A percentile compares a stretch with the other conserved stretches of the same genome.
phyloP scores from a whole-genome alignment of 768 basidiomycete genomes.

The Termitomyces sp. region DNA sequence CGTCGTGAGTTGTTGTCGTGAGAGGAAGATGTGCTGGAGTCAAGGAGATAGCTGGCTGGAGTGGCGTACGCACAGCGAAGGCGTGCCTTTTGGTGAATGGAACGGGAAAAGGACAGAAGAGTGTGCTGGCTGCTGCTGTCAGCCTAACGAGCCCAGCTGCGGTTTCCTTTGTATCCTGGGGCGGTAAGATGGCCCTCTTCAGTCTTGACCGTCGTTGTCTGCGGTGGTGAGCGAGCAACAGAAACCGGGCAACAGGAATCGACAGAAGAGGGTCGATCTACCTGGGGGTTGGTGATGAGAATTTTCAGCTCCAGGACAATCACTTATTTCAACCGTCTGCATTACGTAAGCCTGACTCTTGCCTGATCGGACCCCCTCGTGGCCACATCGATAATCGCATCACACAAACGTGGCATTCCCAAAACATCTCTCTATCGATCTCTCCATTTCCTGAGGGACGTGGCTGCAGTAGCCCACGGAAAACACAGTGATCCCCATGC shows the following conservation, averaged over 20 bases:
- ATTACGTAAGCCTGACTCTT: slow-evolving; percentile 14
- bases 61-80: slow-evolving; percentile 90
- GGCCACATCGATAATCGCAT: not conserved
- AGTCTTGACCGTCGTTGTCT: slow-evolving; percentile 35
- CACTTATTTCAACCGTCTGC: slow-evolving; percentile 12
- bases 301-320: slow-evolving; percentile 6
- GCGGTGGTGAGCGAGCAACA: slow-evolving; percentile 23
- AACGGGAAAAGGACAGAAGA: slow-evolving; percentile 23
- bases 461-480: too few relatives aligned
- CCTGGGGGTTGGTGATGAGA: slow-evolving; percentile 33
- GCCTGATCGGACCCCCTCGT: not conserved
- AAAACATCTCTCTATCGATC: not conserved
- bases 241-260: slow-evolving; percentile 42
- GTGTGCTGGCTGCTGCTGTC: slow-evolving; percentile 22
- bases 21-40: slow-evolving; percentile 23
- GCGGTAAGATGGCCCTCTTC: slow-evolving; percentile 34
- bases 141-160: slow-evolving; percentile 27
- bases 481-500: not conserved
- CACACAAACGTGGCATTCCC: not conserved
- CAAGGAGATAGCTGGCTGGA: slow-evolving; percentile 15
- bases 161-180: slow-evolving; percentile 15
- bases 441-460: too few relatives aligned
- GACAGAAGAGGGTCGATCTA: slow-evolving; percentile 47
- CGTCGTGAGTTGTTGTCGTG: slow-evolving; percentile 64
- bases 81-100: slow-evolving; percentile 75